Conservation (phyloP, 163 green algal species). For the Trebouxia gelatinosa region DNA sequence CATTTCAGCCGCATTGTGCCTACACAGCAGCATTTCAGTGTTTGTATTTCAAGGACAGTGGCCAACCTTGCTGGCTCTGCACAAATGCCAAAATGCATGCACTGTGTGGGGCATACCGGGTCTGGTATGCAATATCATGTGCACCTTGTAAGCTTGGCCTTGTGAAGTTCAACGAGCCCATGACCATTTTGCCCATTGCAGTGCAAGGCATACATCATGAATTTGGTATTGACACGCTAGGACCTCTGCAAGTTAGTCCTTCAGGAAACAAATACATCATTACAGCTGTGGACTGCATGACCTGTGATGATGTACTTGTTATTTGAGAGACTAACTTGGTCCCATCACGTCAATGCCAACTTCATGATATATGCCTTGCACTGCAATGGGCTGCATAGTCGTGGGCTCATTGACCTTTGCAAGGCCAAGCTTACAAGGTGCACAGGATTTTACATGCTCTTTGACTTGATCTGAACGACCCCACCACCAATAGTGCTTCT, state of each 20-base stretch:
- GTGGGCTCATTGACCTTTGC: not conserved
- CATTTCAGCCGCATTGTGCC: not conserved
- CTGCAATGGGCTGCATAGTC: constrained; percentile 1
- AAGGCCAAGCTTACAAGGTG: not conserved
- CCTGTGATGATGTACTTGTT: too few species aligned
- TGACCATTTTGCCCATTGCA: not conserved
- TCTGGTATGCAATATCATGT: too few species aligned
- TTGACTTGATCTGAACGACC: not conserved
- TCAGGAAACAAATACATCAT: constrained; percentile 20
- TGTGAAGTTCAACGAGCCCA: not conserved
- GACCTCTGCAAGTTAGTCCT: not conserved
- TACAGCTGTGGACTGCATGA: constrained; percentile 4
- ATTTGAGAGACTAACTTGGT: too few species aligned
- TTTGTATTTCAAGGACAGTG: too few species aligned
- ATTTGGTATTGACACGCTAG: not conserved
- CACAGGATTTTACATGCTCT: not conserved
- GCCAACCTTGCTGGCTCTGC: too few species aligned
- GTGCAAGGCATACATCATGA: not conserved
- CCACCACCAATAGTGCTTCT: not conserved
- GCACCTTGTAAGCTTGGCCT: not conserved
- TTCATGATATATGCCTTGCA: not conserved
- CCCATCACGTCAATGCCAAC: not conserved
- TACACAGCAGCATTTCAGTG: not conserved
- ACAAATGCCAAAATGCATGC: too few species aligned
- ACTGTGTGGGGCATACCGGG: too few species aligned